A percentile compares a stretch with the other conserved stretches of the same genome.
Evolutionary conservation across 345 rosid species (phyloP).

Genomic region (Adansonia digitata): DNA sequence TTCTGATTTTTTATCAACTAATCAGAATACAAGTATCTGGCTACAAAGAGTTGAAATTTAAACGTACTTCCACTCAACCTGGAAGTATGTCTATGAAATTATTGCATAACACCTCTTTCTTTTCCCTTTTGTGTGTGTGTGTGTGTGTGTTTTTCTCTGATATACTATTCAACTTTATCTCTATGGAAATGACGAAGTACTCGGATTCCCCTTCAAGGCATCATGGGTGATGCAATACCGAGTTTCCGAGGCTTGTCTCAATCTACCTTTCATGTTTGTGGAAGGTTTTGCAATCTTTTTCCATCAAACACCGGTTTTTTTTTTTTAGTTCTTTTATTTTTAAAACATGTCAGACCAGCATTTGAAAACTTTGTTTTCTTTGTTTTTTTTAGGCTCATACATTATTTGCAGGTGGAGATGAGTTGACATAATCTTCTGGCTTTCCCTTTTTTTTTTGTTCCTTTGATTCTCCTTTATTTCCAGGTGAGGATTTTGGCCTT

Average conservation of each 20-base stretch:
- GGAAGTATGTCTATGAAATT: neutral
- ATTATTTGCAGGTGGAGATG: neutral
- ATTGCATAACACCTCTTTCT: too few relatives aligned
- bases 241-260: constrained; percentile 46
- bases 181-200: constrained; percentile 7
- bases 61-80: neutral
- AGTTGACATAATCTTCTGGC: neutral
- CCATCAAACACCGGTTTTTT: neutral
- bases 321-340: neutral
- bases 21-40: too few relatives aligned
- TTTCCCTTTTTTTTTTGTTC: neutral
- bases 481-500: neutral
- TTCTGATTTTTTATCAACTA: too few relatives aligned
- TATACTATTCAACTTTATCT: neutral
- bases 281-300: neutral
- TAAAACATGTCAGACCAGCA: neutral
- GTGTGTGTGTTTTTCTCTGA: neutral
- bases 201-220: constrained; percentile 75
- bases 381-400: too few relatives aligned
- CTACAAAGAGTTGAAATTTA: neutral
- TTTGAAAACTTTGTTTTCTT: too few relatives aligned
- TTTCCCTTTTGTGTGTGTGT: neutral
- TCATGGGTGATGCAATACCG: constrained; percentile 55
- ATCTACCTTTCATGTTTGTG: neutral
- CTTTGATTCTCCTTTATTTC: neutral